Conservation (phyloP, 2,329 filamentous ascomycete genomes). For the Penicillium thymicola region DNA sequence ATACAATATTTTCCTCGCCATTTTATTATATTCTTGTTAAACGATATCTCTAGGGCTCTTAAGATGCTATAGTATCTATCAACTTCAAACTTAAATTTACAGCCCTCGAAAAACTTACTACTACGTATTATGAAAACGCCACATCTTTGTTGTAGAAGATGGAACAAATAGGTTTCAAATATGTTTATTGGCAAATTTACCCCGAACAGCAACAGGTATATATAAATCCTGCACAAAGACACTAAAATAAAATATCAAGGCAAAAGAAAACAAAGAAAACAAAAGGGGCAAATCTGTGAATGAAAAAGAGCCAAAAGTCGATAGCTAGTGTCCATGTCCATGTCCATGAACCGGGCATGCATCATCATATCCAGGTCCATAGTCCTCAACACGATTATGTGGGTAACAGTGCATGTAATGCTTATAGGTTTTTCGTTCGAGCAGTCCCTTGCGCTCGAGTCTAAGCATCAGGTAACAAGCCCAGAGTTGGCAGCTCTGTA, state of each 20-base stretch:
- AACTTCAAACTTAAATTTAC: too few species aligned
- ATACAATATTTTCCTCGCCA: too few species aligned
- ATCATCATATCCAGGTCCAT: not conserved
- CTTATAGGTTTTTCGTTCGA: not conserved
- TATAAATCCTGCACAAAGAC: not conserved
- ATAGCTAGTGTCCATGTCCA: not conserved
- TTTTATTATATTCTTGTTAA: too few species aligned
- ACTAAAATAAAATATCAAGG: not conserved
- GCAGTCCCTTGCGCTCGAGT: not conserved
- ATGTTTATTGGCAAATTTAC: not conserved
- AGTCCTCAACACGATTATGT: not conserved
- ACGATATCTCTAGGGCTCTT: too few species aligned
- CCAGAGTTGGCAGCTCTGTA: not conserved
- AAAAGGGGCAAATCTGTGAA: not conserved
- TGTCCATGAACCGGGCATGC: not conserved
- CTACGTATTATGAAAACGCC: too few species aligned
- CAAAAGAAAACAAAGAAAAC: not conserved
- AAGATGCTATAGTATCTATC: too few species aligned
- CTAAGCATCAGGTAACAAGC: slow-evolving; percentile 2
- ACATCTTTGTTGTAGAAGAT: too few species aligned
- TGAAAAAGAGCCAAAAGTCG: not conserved
- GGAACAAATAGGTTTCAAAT: too few species aligned
- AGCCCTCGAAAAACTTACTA: too few species aligned
- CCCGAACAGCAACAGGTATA: not conserved
- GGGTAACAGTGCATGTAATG: not conserved